Conservation (phyloP, 495 filamentous ascomycete species). For the Chaetomidium leptoderma region DNA sequence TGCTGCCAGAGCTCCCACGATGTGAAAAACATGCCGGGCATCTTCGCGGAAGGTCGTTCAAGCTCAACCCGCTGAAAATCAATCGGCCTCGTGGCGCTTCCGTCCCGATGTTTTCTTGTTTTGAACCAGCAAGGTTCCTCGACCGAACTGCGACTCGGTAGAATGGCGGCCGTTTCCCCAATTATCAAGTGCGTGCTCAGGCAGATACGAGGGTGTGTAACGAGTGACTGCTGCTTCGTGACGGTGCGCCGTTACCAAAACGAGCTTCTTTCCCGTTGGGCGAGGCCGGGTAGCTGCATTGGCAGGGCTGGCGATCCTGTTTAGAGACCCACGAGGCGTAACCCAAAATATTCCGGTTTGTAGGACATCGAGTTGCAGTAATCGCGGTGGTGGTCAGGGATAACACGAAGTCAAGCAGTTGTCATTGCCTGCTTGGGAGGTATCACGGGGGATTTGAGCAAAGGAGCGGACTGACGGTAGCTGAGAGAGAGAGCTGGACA, state of each 20-base stretch:
- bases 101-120: neutral
- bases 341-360: neutral
- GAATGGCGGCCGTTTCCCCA: neutral
- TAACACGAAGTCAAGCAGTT: slow-evolving; percentile 5
- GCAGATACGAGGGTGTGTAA: slow-evolving; percentile 30
- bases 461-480: slow-evolving; percentile 1
- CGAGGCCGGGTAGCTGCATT: slow-evolving; percentile 24
- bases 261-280: slow-evolving; percentile 15
- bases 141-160: neutral
- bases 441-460: neutral
- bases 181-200: neutral
- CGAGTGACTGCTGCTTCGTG: slow-evolving; percentile 23
- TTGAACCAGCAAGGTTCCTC: neutral
- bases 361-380: slow-evolving; percentile 4
- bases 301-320: slow-evolving; percentile 19
- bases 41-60: slow-evolving; percentile 3
- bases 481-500: neutral
- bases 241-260: slow-evolving; percentile 4
- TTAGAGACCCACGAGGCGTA: neutral
- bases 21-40: slow-evolving; percentile 58
- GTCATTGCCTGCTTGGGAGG: neutral
- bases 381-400: neutral
- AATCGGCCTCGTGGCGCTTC: no score
- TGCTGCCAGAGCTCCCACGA: slow-evolving; percentile 86
- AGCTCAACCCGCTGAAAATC: no score